Base-by-base conservation (phyloP, 2,329 filamentous ascomycete species). In the Fusarium transvaalense region DNA sequence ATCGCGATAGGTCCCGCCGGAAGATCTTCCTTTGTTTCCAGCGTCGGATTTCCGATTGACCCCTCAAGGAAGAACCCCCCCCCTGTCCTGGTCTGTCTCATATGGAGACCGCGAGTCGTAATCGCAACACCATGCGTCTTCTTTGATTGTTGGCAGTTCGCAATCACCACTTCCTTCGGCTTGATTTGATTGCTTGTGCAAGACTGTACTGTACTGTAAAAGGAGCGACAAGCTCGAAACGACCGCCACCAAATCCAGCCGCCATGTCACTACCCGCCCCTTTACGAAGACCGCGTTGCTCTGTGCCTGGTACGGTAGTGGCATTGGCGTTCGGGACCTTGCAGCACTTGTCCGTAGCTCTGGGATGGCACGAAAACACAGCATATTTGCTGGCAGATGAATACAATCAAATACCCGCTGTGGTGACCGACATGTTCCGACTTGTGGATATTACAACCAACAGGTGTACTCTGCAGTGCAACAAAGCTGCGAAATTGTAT, bases 161-260 rank as follows among this genome's bases (percentile, higher is more conserved):
- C 47, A 69, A 68, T 70, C 66, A 70, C 66, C 46, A 70, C 66
- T 68, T 54, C 62, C 66, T 70, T 70, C 66, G 62, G 21, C 48
- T 56, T 52, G 42, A 32, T 39, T 47, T 37, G 35, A 31, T 39
- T 47, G 38, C 37, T 37, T 37, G 32, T 38, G 7, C 21, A 21
- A 15, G 23, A 14, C n/a, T 29, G 23, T 25, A 25, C 23, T 25
- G 23, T 25, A 25, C 23, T 6, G 29, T 53, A 35, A 55, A 31
- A 42, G 47, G 43, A 64, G 58, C 38, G 48, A 43, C 50, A 54
- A 6, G 23, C 23, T 37, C 15, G 23, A 25, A 25, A 34, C 31
- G 42, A 42, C 47, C 48, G 38, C 64, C 65, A 65, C 60, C 34
- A 29, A 29, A 38, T 52, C 62, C 62, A 64, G 53, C 57, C 57